Percentiles rank a stretch among this genome's conserved stretches.
Evolutionary conservation across 352 stramenopile genomes (phyloP).

Genomic region (Phytopythium montanum): DNA sequence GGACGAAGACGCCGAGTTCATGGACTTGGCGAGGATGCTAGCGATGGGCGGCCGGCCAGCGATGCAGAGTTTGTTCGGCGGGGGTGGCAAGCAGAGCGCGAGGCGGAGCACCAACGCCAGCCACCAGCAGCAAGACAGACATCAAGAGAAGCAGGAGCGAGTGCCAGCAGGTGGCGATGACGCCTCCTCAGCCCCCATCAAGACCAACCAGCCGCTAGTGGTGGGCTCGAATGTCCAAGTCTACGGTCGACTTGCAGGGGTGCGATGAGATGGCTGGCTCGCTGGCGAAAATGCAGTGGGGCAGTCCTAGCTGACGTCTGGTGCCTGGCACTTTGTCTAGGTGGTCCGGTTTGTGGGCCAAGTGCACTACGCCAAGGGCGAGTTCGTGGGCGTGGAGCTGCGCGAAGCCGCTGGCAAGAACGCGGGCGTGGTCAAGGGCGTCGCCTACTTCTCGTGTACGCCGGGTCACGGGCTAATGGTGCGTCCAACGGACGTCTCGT

Average conservation of each 20-base stretch:
- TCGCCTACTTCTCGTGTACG: slow-evolving; percentile 58
- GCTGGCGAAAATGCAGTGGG: too few relatives aligned
- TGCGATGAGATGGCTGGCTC: too few relatives aligned
- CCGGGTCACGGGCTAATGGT: slow-evolving; percentile 68
- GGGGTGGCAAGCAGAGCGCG: not conserved
- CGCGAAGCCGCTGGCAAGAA: slow-evolving; percentile 67
- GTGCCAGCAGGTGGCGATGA: not conserved
- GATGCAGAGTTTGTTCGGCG: not conserved
- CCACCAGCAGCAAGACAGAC: not conserved
- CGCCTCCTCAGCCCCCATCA: slow-evolving; percentile 2
- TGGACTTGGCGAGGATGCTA: slow-evolving; percentile 46
- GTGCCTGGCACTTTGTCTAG: slow-evolving; percentile 8
- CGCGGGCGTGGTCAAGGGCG: slow-evolving; percentile 61
- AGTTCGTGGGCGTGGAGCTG: slow-evolving; percentile 63
- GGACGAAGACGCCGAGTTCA: slow-evolving; percentile 34
- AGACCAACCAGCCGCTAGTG: not conserved
- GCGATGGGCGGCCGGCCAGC: slow-evolving; percentile 15
- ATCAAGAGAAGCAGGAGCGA: not conserved
- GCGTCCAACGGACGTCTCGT: slow-evolving; percentile 33
- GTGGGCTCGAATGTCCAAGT: slow-evolving; percentile 35
- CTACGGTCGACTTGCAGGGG: slow-evolving; percentile 31
- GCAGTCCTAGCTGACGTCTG: not conserved
- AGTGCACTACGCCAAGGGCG: slow-evolving; percentile 71
- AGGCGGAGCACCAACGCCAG: slow-evolving; percentile 3
- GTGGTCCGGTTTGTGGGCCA: slow-evolving; percentile 55